These are phyloP conservation scores for Trichothecium roseum DNA, from an alignment of 2,329 filamentous ascomycete species.

Conservation along the genomic window DNA sequence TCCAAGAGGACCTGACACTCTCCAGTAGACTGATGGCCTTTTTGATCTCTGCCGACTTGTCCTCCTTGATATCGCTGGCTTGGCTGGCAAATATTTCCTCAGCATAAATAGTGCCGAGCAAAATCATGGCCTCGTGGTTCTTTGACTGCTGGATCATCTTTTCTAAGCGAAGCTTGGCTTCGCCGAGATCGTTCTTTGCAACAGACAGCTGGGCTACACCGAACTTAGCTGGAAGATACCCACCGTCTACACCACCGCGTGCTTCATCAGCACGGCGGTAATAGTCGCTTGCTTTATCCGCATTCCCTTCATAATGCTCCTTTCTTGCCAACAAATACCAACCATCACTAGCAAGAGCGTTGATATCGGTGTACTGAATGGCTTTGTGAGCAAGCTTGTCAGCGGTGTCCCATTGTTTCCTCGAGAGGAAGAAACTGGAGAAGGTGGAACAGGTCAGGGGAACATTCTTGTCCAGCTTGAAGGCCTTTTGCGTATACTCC, in stretches of 20 bases:
- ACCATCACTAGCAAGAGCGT: constrained; percentile 91
- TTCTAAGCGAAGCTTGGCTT: constrained; percentile 86
- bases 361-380: constrained; percentile 92
- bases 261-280: constrained; percentile 88
- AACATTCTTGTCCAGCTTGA: constrained; percentile 85
- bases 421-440: constrained; percentile 77
- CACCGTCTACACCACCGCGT: constrained; percentile 79
- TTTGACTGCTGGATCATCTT: constrained; percentile 86
- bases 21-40: constrained; percentile 83
- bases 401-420: constrained; percentile 70
- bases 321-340: constrained; percentile 93
- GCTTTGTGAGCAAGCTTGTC: constrained; percentile 84
- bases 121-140: constrained; percentile 77
- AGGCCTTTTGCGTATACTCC: constrained; percentile 85
- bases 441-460: constrained; percentile 87
- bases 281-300: constrained; percentile 68
- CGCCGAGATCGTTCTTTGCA: constrained; percentile 72
- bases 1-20: constrained; percentile 78
- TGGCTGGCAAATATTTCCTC: constrained; percentile 86
- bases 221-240: constrained; percentile 90
- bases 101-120: constrained; percentile 84
- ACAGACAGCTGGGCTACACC: constrained; percentile 85
- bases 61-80: constrained; percentile 63
- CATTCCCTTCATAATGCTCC: constrained; percentile 73
- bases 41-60: constrained; percentile 74